Evolutionary conservation across 768 basidiomycete genomes (phyloP), one percentile per base, ranked within the genome.

Genomic region (Agrocybe praecox): DNA sequence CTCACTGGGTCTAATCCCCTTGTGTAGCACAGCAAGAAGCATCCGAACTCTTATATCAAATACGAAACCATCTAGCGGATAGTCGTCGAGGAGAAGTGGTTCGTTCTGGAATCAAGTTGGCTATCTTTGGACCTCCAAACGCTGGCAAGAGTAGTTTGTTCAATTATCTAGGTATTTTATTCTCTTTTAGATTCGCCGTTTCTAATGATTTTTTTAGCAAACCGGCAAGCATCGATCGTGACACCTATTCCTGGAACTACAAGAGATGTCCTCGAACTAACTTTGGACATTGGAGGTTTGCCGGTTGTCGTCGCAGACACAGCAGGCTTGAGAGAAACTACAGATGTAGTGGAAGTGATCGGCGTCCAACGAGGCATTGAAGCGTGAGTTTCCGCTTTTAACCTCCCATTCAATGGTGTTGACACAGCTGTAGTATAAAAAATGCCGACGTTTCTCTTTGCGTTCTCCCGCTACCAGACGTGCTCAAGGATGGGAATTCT

Each of bases 41-140:
- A 6, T 61, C 66, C 9, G 62, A 66, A 9, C 78, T 95, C 3
- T 76, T 82, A 42, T 54, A 67, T 0, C 74, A 67, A 26, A 89
- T 96, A 42, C 69, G 71, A 29, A 67, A 62, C 0, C 83, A 91
- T 53, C 74, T 96, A 1, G 69, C 80, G 6, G 93, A 95, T 69
- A 84, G 82, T 46, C 82, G 88, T 18, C 79, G 88, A 33, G 93
- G 94, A 0, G 94, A 96, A 68, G 86, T 96, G 49, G 74, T 95
- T 57, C 86, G 92, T 12, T 83, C 86, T 1, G 95, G 94, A 2
- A 82, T 96, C 47, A 86, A 84, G 45, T 76, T 96, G 9, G 88
- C 91, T 14, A 95, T 97, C 36, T 94, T 95, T 65, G 94, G 94
- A 0, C 92, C 94, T 21, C 92, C 95, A 0, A 97, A 97, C 64